Conservation (phyloP, 2,329 filamentous ascomycete species). For the Arthrobotrys sphaeroides region DNA sequence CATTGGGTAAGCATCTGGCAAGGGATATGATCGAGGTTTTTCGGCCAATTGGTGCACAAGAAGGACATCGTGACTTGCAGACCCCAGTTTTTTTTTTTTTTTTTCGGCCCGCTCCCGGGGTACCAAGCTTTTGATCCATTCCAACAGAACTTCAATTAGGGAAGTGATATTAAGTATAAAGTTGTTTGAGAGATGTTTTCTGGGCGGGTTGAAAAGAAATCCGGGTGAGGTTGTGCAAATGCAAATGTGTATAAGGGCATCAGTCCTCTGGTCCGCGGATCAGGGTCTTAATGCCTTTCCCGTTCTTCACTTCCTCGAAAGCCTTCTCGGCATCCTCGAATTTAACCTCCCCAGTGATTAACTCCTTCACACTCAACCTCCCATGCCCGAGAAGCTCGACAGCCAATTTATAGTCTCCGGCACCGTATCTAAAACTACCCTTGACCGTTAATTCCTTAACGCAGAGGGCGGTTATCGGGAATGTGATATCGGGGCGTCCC, state of each 20-base stretch:
- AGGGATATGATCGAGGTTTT: constrained; percentile 25
- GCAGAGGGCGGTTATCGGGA: constrained; percentile 90
- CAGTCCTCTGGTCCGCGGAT: constrained; percentile 72
- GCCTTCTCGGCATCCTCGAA: constrained; percentile 86
- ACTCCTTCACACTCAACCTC: constrained; percentile 76
- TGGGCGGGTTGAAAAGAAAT: background rate
- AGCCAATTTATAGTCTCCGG: constrained; percentile 86
- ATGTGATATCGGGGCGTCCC: constrained; percentile 85
- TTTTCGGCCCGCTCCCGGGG: constrained; percentile 50
- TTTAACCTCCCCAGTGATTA: constrained; percentile 79
- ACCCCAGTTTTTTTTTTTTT: constrained; percentile 42
- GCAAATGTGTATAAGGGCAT: constrained; percentile 15
- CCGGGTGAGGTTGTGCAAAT: background rate
- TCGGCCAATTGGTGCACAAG: constrained; percentile 33
- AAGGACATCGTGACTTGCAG: constrained; percentile 45
- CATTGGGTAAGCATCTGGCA: constrained; percentile 37
- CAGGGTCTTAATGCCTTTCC: constrained; percentile 77
- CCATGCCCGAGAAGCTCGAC: constrained; percentile 78
- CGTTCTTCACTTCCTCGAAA: constrained; percentile 84
- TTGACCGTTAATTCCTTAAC: constrained; percentile 86
- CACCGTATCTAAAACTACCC: constrained; percentile 88
- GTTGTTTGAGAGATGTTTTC: constrained; percentile 1
- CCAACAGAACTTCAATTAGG: constrained; percentile 7
- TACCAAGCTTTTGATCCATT: constrained; percentile 26
- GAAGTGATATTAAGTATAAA: constrained; percentile 10